phyloP scores from a whole-genome alignment of 169 alveolate genomes.

The Plasmodium chabaudi region DNA sequence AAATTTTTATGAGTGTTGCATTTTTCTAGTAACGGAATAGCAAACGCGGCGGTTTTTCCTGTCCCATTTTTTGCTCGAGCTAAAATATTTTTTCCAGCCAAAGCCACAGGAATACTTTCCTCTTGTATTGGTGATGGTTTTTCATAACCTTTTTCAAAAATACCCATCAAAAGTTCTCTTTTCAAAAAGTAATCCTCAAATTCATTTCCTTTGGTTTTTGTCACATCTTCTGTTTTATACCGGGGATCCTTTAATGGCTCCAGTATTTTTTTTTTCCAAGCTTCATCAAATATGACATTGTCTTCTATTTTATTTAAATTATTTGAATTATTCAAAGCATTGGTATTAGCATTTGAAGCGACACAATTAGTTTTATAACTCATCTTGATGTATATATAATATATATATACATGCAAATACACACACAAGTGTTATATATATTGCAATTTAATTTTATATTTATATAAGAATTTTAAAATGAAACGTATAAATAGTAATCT shows the following conservation, averaged over 20 bases:
- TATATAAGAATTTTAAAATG: too few species aligned
- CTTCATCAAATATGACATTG: slow-evolving; percentile 72
- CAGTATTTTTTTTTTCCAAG: slow-evolving; percentile 67
- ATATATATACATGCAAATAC: slow-evolving; percentile 20
- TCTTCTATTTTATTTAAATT: slow-evolving; percentile 67
- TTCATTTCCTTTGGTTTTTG: slow-evolving; percentile 98
- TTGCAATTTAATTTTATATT: too few species aligned
- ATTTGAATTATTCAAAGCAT: slow-evolving; percentile 58
- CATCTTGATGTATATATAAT: slow-evolving; percentile 45
- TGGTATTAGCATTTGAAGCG: slow-evolving; percentile 39
- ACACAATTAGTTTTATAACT: slow-evolving; percentile 68
- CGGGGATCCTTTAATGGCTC: slow-evolving; percentile 74
- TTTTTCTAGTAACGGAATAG: slow-evolving; percentile 96
- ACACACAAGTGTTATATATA: slow-evolving; percentile 15
- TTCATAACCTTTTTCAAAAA: slow-evolving; percentile 98
- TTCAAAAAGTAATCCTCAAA: slow-evolving; percentile 97
- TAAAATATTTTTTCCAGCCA: slow-evolving; percentile 96
- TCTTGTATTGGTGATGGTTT: slow-evolving; percentile 99
- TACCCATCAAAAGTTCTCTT: slow-evolving; percentile 96
- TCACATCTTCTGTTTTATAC: slow-evolving; percentile 92
- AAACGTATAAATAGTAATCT: too few species aligned
- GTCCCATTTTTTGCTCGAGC: slow-evolving; percentile 99
- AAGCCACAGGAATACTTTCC: slow-evolving; percentile 98
- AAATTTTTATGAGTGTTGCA: slow-evolving; percentile 81
- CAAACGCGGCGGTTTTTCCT: slow-evolving; percentile 98